Evolutionary conservation across 257 asterid species (phyloP), one percentile per base, ranked within the genome.

Genomic region (Solanum etuberosum): DNA sequence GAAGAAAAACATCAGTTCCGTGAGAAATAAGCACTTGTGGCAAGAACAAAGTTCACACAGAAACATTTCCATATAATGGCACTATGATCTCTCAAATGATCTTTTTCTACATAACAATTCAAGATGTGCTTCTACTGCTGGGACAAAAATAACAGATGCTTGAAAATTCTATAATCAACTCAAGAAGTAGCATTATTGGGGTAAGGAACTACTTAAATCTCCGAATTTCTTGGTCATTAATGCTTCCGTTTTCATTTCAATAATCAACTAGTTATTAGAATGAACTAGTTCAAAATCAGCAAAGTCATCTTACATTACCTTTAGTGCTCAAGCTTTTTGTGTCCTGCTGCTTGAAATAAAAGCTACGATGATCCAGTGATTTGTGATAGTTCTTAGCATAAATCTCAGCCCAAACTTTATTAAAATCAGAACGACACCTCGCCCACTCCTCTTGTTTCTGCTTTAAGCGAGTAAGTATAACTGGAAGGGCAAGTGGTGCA

Each of bases 391-490:
- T 97, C 93, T 96, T 97, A 4, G 96, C 89, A 90, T 94, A 97
- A 83, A 95, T 94, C 85, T 95, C 99, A 46, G 99, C 98, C 99
- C 99, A 97, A 73, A 97, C 98, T 92, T 97, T 96, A 90, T 94
- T 97, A 89, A 96, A 97, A 91, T 97, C 99, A 76, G 91, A 92
- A 86, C 98, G 98, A 85, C 99, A 96, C 93, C 92, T 96, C 7
- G 93, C 91, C 99, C 98, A 97, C 90, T 97, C 99, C 92, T 95
- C 98, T 90, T 95, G 96, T 88, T 97, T 97, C 93, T 96, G 99
- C 92, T 93, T 97, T 91, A 97, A 93, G 83, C 99, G 97, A 86
- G 97, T 93, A 83, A 97, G 90, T 86, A 97, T 93, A 87, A 97
- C 97, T 42, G 99, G 98, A 91, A 96, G 92, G 57, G 98, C 94